Conservation (phyloP, 176 grass and related monocot species). For the Typha latifolia region DNA sequence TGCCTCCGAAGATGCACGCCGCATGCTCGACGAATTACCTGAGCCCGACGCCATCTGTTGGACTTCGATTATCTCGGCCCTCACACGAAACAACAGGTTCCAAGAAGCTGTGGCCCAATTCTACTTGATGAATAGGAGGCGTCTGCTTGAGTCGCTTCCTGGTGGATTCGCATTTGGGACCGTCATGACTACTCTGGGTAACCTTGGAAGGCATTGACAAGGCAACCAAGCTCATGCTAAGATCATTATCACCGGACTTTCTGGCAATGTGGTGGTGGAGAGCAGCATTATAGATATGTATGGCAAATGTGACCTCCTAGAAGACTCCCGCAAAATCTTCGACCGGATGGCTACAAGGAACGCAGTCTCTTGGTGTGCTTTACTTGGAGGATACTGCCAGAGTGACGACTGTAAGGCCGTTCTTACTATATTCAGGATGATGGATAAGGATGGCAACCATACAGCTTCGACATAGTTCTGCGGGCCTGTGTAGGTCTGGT, state of each 20-base stretch:
- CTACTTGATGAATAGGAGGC: slow-evolving; percentile 27
- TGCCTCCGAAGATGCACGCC: slow-evolving; percentile 28
- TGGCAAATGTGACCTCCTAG: slow-evolving; percentile 47
- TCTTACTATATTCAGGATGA: slow-evolving; percentile 41
- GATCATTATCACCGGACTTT: slow-evolving; percentile 41
- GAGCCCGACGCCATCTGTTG: slow-evolving; percentile 61
- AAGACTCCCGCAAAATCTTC: slow-evolving; percentile 59
- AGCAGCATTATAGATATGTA: slow-evolving; percentile 83
- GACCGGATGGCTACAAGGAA: slow-evolving; percentile 52
- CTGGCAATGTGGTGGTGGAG: slow-evolving; percentile 62
- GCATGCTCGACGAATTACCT: slow-evolving; percentile 53
- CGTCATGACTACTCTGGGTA: slow-evolving; percentile 52
- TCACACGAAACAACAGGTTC: slow-evolving; percentile 52
- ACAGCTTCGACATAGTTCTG: slow-evolving; percentile 59
- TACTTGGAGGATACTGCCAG: slow-evolving; percentile 67
- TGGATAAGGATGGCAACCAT: slow-evolving; percentile 36
- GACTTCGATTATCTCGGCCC: slow-evolving; percentile 61
- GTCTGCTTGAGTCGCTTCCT: slow-evolving; percentile 5
- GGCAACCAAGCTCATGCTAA: slow-evolving; percentile 52
- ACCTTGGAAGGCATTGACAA: slow-evolving; percentile 40
- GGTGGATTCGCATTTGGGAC: slow-evolving; percentile 66
- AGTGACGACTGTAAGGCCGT: slow-evolving; percentile 32
- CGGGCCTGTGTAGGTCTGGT: too few relatives aligned
- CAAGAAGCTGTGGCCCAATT: slow-evolving; percentile 42
- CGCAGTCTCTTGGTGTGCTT: slow-evolving; percentile 62